A percentile compares a stretch with the other conserved stretches of the same genome.
phyloP scores from a whole-genome alignment of 106 monocot genomes.

The Dendrobium officinale region DNA sequence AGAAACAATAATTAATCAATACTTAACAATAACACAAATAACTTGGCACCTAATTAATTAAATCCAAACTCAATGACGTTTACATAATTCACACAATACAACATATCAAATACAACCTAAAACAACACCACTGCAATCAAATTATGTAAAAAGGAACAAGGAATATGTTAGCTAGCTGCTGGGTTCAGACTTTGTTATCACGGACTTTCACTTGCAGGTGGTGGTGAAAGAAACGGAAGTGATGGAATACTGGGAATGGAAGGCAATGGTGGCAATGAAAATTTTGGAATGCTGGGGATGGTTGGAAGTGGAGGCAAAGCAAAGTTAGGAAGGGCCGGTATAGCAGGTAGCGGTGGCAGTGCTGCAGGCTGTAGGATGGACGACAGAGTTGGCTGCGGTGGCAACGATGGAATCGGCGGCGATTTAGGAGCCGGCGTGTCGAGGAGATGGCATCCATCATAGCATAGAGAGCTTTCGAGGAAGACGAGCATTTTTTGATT shows the following conservation, averaged over 20 bases:
- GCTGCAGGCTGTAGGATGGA: neutral
- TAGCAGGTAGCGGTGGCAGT: neutral
- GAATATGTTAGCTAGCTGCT: too few species aligned
- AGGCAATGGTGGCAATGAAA: neutral
- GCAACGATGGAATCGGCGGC: neutral
- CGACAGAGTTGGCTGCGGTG: neutral
- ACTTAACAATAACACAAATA: too few species aligned
- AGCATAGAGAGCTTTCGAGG: neutral
- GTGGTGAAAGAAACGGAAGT: slow-evolving; percentile 2
- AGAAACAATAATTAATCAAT: too few species aligned
- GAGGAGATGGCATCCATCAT: neutral
- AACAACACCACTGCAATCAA: too few species aligned
- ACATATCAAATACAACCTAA: too few species aligned
- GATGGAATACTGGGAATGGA: neutral
- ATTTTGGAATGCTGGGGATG: neutral
- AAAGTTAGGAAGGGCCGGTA: neutral
- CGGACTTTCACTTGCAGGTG: neutral
- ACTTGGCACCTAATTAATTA: too few species aligned
- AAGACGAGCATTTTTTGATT: neutral
- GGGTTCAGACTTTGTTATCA: too few species aligned
- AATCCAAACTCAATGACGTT: too few species aligned
- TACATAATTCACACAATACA: too few species aligned
- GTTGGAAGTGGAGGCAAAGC: neutral
- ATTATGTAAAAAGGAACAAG: too few species aligned
- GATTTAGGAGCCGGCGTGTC: neutral